Percentiles rank a stretch among this genome's conserved stretches.
These are phyloP conservation scores for Choanephora cucurbitarum DNA, from an alignment of 371 early-diverging fungal genomes.

Conservation along the genomic window DNA sequence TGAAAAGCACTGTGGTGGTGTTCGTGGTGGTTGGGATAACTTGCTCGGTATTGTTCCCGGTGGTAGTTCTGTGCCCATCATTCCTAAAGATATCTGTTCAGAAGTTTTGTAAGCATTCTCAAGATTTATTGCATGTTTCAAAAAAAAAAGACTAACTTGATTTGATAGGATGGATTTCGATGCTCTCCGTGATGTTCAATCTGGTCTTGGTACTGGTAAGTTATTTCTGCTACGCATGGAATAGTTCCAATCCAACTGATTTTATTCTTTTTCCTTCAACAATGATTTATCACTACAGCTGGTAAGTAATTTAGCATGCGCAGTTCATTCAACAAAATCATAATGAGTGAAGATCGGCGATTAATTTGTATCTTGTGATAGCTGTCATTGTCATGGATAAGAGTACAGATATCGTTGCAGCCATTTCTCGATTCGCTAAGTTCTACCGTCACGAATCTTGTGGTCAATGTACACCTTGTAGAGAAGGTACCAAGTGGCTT, in stretches of 20 bases:
- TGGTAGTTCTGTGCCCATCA: slow-evolving; percentile 93
- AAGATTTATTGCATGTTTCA: not conserved
- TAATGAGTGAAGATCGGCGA: not conserved
- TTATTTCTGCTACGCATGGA: not conserved
- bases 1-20: slow-evolving; percentile 97
- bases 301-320: slow-evolving; percentile 22
- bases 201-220: slow-evolving; percentile 91
- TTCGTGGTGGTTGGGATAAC: slow-evolving; percentile 99
- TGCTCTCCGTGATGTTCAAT: slow-evolving; percentile 90
- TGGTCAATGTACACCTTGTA: slow-evolving; percentile 98
- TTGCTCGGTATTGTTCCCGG: slow-evolving; percentile 96
- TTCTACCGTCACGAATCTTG: slow-evolving; percentile 98
- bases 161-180: slow-evolving; percentile 94
- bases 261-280: too few relatives aligned
- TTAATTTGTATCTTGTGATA: not conserved
- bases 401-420: slow-evolving; percentile 86
- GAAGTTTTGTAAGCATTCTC: slow-evolving; percentile 68
- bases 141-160: not conserved
- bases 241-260: not conserved
- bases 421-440: slow-evolving; percentile 89
- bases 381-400: slow-evolving; percentile 99
- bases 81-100: slow-evolving; percentile 87
- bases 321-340: not conserved
- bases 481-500: slow-evolving; percentile 96
- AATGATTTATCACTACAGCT: slow-evolving; percentile 13